phyloP scores from a whole-genome alignment of 805 yeast genomes.

The Yamadazyma tumulicola region DNA sequence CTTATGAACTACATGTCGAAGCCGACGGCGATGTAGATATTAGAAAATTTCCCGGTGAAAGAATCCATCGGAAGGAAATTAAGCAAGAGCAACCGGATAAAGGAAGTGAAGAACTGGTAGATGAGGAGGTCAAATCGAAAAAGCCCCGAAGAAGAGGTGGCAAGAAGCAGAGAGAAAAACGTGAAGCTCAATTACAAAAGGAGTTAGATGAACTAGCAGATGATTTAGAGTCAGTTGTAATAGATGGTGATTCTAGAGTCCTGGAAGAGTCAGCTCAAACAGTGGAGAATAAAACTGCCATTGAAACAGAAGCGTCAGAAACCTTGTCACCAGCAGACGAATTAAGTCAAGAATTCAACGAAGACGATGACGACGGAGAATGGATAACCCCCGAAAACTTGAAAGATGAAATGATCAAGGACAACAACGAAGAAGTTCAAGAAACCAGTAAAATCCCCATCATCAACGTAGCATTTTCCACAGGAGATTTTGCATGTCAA shows the following conservation, averaged over 20 bases:
- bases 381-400: slow-evolving; percentile 94
- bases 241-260: not conserved
- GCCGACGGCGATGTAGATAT: slow-evolving; percentile 65
- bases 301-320: not conserved
- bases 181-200: slow-evolving; percentile 36
- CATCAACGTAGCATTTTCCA: slow-evolving; percentile 80
- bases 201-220: slow-evolving; percentile 20
- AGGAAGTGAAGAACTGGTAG: slow-evolving; percentile 5
- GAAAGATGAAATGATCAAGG: slow-evolving; percentile 63
- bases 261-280: not conserved
- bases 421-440: slow-evolving; percentile 55
- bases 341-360: slow-evolving; percentile 53
- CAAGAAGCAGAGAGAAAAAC: slow-evolving; percentile 58
- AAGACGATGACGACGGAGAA: slow-evolving; percentile 77
- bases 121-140: slow-evolving; percentile 11
- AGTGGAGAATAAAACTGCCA: not conserved
- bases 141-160: slow-evolving; percentile 58
- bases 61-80: slow-evolving; percentile 16
- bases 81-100: slow-evolving; percentile 1
- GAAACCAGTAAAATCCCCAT: slow-evolving; percentile 28
- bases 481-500: slow-evolving; percentile 97
- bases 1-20: slow-evolving; percentile 83
- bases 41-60: slow-evolving; percentile 71
- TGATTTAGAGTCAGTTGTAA: slow-evolving; percentile 4
- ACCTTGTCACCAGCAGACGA: slow-evolving; percentile 1